Percentiles rank a stretch among this genome's conserved stretches.
These are phyloP conservation scores for Blastobotrys muscicola DNA, from an alignment of 805 yeast species.

Conservation along the genomic window DNA sequence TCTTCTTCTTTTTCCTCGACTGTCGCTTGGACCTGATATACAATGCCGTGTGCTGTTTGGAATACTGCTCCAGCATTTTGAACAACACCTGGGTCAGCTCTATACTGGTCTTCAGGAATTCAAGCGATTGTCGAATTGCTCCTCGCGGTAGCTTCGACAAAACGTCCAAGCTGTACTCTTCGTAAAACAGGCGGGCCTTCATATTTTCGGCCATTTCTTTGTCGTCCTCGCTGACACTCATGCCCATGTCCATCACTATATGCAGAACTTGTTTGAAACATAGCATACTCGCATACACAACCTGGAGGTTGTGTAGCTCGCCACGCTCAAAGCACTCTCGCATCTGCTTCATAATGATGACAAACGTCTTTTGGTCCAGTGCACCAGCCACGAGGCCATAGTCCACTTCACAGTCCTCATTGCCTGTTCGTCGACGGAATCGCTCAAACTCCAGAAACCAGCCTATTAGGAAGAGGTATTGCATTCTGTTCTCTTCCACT, in stretches of 20 bases:
- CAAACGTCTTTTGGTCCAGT: conserved; percentile 51
- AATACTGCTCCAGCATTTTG: conserved; percentile 56
- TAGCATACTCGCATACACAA: conserved; percentile 61
- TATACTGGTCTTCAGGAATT: conserved; percentile 49
- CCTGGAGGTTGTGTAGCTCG: conserved; percentile 38
- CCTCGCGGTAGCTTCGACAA: conserved; percentile 52
- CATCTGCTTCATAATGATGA: conserved; percentile 40
- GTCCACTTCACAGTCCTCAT: conserved; percentile 18
- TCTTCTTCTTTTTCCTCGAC: conserved; percentile 20
- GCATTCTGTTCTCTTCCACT: conserved; percentile 24
- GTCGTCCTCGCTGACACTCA: conserved; percentile 35
- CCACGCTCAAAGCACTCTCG: conserved; percentile 25
- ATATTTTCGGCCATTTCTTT: conserved; percentile 49
- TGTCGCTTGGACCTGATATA: conserved; percentile 40
- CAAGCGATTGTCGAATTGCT: conserved; percentile 54
- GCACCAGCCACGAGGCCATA: conserved; percentile 32
- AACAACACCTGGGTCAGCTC: conserved; percentile 57
- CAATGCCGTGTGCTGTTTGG: conserved; percentile 45
- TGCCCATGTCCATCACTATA: conserved; percentile 34
- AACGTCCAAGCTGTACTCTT: conserved; percentile 46
- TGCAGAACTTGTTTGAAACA: conserved; percentile 56
- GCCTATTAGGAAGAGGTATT: conserved; percentile 50
- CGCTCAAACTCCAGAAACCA: conserved; percentile 75
- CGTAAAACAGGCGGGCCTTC: conserved; percentile 60
- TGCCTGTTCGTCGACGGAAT: conserved; percentile 14